phyloP scores from a whole-genome alignment of 805 yeast genomes.

The Candida rishiriensis region DNA sequence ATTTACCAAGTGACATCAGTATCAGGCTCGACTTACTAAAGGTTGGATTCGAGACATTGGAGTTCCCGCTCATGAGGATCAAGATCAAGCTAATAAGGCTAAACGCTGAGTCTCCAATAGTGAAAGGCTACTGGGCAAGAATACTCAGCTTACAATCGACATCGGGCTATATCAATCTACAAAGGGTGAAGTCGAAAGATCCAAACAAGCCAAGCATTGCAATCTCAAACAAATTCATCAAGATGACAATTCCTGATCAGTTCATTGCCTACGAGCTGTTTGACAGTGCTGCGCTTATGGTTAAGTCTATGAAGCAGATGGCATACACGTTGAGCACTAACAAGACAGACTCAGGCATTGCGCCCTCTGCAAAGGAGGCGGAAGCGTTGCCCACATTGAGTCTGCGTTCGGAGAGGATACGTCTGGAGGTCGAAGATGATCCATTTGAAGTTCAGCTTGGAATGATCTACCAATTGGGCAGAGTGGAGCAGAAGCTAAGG shows the following conservation, averaged over 20 bases:
- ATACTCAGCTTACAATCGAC: constrained; percentile 30
- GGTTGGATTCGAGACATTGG: constrained; percentile 14
- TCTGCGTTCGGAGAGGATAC: constrained; percentile 37
- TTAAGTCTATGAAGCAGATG: constrained; percentile 64
- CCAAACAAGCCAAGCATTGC: constrained; percentile 1
- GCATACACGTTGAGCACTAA: constrained; percentile 43
- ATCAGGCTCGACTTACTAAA: constrained; percentile 41
- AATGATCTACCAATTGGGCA: constrained; percentile 53
- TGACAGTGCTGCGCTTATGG: constrained; percentile 66
- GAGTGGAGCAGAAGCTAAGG: constrained; percentile 51
- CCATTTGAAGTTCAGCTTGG: constrained; percentile 61
- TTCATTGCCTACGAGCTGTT: constrained; percentile 74
- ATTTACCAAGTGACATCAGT: constrained; percentile 46
- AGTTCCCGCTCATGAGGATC: constrained; percentile 13
- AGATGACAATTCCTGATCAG: constrained; percentile 63
- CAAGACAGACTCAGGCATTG: constrained; percentile 31
- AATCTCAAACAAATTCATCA: constrained; percentile 34
- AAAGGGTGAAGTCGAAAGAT: not conserved
- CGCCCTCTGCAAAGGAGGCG: constrained; percentile 34
- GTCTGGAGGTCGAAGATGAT: constrained; percentile 55
- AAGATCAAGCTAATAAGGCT: constrained; percentile 33
- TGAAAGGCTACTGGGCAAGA: constrained; percentile 45
- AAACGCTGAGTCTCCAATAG: constrained; percentile 50
- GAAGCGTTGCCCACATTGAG: constrained; percentile 38
- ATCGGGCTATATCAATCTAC: constrained; percentile 6